Evolutionary conservation across 176 grass and related monocot genomes (phyloP).

Genomic region (Oryza meridionalis): DNA sequence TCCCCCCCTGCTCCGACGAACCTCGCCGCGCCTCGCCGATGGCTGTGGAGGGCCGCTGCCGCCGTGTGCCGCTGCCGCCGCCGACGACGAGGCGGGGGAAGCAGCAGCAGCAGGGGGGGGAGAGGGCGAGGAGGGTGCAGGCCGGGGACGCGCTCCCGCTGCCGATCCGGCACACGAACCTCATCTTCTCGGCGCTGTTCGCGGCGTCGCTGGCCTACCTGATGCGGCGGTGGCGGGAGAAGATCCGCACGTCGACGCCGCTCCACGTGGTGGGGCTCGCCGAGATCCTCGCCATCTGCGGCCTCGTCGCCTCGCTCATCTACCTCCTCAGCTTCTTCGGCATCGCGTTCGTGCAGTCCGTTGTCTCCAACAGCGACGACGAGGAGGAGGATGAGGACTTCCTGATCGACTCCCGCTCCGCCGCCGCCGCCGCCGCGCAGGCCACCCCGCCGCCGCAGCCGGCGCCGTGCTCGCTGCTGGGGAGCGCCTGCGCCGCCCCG

Average conservation of each 20-base stretch:
- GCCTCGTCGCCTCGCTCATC: constrained; percentile 72
- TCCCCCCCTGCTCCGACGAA: constrained; percentile 24
- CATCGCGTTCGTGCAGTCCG: constrained; percentile 78
- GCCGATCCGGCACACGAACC: constrained; percentile 74
- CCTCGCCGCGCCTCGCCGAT: neutral
- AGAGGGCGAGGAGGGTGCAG: constrained; percentile 42
- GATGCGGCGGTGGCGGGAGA: constrained; percentile 79
- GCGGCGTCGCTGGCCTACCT: constrained; percentile 71
- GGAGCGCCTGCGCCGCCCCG: constrained; percentile 15
- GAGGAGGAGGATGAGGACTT: constrained; percentile 63
- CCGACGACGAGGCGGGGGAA: neutral
- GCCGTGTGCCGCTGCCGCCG: constrained; percentile 19
- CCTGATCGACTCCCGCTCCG: constrained; percentile 22
- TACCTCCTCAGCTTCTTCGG: constrained; percentile 89
- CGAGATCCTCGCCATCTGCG: constrained; percentile 78
- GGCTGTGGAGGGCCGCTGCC: constrained; percentile 46
- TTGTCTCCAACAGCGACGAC: constrained; percentile 76
- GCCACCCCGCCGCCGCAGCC: neutral
- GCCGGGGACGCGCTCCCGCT: constrained; percentile 64
- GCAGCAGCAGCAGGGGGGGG: neutral
- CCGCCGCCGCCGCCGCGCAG: neutral
- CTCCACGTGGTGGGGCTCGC: constrained; percentile 69
- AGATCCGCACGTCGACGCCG: constrained; percentile 70
- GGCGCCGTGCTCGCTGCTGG: constrained; percentile 44
- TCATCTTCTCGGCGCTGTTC: constrained; percentile 66